Conservation (phyloP, 2,329 filamentous ascomycete genomes). For the Arthrinium phaeospermum region DNA sequence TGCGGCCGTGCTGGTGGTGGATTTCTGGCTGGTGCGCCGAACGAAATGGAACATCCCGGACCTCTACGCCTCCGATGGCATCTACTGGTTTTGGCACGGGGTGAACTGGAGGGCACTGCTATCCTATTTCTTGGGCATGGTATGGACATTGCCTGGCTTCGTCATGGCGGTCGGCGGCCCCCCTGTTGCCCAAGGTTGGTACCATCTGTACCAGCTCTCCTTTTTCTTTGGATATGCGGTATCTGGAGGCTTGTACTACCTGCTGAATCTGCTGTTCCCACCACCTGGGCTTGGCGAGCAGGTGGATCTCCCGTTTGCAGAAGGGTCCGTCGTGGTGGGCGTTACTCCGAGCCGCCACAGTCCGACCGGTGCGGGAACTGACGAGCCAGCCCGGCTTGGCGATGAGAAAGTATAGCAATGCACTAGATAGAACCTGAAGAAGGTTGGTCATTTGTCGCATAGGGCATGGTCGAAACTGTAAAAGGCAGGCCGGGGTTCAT, state of each 20-base stretch:
- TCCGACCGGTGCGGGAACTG: constrained; percentile 13
- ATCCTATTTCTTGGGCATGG: constrained; percentile 26
- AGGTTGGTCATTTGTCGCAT: background rate
- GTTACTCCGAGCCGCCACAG: background rate
- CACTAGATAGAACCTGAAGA: background rate
- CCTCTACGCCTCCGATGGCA: constrained; percentile 28
- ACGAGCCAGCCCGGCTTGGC: constrained; percentile 15
- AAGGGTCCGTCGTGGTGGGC: constrained; percentile 16
- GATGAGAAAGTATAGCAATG: background rate
- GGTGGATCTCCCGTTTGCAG: constrained; percentile 20
- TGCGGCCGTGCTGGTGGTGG: constrained; percentile 28
- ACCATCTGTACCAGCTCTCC: constrained; percentile 26
- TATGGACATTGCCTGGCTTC: constrained; percentile 26
- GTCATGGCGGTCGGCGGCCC: constrained; percentile 26
- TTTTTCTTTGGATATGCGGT: constrained; percentile 27
- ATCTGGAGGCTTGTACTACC: constrained; percentile 22
- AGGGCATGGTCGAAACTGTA: background rate
- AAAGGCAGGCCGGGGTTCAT: background rate
- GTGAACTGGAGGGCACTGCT: constrained; percentile 28
- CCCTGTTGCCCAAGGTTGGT: constrained; percentile 22
- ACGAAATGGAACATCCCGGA: constrained; percentile 30
- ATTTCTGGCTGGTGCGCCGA: constrained; percentile 29
- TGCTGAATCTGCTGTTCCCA: constrained; percentile 24
- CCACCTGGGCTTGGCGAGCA: constrained; percentile 24
- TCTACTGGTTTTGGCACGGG: constrained; percentile 26